Evolutionary conservation across 805 yeast species (phyloP).

Genomic region (Saturnispora bothae): DNA sequence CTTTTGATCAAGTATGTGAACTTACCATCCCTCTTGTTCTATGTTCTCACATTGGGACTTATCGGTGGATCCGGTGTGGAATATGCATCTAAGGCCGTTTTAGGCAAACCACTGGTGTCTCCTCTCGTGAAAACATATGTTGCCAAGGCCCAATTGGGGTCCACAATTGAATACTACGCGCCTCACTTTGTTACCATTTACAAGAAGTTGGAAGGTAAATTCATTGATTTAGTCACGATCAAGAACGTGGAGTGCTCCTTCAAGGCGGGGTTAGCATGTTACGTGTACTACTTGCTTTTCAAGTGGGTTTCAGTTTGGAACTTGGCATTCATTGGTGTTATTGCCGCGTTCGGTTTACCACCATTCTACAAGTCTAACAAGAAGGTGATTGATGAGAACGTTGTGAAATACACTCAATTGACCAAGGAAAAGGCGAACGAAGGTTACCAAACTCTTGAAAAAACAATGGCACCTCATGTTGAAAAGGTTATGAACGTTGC

Average conservation of each 20-base stretch:
- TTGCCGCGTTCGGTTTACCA: constrained; percentile 66
- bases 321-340: constrained; percentile 44
- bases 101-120: constrained; percentile 75
- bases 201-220: constrained; percentile 40
- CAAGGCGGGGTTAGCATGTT: constrained; percentile 60
- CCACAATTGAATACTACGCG: constrained; percentile 21
- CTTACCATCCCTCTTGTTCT: constrained; percentile 50
- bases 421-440: constrained; percentile 44
- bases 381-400: constrained; percentile 62
- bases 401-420: constrained; percentile 34
- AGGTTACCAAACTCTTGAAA: constrained; percentile 28
- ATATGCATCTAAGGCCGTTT: constrained; percentile 57
- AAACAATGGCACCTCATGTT: constrained; percentile 45
- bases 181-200: constrained; percentile 30
- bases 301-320: constrained; percentile 67
- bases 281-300: constrained; percentile 58
- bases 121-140: constrained; percentile 63
- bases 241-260: constrained; percentile 63
- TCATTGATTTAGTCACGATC: constrained; percentile 52
- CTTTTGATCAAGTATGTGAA: constrained; percentile 53
- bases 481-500: constrained; percentile 46
- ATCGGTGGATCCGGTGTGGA: constrained; percentile 61
- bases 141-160: constrained; percentile 25
- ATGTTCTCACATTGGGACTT: constrained; percentile 48
- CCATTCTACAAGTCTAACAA: constrained; percentile 62